A percentile compares a stretch with the other conserved stretches of the same genome.
phyloP scores from a whole-genome alignment of 352 stramenopile species.

The Albugo candida region DNA sequence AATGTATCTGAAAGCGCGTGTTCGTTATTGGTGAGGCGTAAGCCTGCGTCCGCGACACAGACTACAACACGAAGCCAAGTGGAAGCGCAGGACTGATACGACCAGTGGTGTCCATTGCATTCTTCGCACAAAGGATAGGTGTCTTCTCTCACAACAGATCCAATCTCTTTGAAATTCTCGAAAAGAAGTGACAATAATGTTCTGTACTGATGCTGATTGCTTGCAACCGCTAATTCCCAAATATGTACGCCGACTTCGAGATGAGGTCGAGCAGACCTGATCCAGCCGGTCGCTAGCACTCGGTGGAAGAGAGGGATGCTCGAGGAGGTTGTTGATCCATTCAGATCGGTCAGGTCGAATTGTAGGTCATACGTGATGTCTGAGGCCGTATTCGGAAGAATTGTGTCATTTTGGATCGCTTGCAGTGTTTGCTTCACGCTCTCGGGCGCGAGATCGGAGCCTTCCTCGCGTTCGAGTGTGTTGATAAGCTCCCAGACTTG shows the following conservation, averaged over 20 bases:
- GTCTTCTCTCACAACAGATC: conserved; percentile 54
- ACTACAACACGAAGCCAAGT: conserved; percentile 70
- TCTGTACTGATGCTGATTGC: conserved; percentile 37
- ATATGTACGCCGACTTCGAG: conserved; percentile 40
- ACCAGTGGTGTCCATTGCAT: conserved; percentile 50
- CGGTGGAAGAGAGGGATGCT: conserved; percentile 54
- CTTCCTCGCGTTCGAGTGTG: no score
- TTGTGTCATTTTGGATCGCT: no score
- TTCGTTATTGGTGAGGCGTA: conserved; percentile 40
- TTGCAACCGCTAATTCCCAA: conserved; percentile 60
- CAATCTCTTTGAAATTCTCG: conserved; percentile 75
- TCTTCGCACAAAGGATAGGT: conserved; percentile 41
- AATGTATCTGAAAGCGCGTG: conserved; percentile 48
- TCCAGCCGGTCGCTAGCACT: conserved; percentile 46
- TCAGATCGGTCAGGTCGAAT: conserved; percentile 73
- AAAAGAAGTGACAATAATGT: conserved; percentile 65
- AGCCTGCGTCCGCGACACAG: conserved; percentile 46
- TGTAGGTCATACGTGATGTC: conserved; percentile 13
- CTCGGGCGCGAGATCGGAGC: no score
- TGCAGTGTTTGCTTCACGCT: no score
- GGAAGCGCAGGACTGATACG: conserved; percentile 31
- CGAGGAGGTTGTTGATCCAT: conserved; percentile 33
- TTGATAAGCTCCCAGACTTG: conserved; percentile 10
- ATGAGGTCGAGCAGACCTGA: conserved; percentile 53
- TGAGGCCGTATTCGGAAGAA: no score